A percentile compares a stretch with the other conserved stretches of the same genome.
phyloP scores from a whole-genome alignment of 805 yeast genomes.

The Ogataea populi-albae region DNA sequence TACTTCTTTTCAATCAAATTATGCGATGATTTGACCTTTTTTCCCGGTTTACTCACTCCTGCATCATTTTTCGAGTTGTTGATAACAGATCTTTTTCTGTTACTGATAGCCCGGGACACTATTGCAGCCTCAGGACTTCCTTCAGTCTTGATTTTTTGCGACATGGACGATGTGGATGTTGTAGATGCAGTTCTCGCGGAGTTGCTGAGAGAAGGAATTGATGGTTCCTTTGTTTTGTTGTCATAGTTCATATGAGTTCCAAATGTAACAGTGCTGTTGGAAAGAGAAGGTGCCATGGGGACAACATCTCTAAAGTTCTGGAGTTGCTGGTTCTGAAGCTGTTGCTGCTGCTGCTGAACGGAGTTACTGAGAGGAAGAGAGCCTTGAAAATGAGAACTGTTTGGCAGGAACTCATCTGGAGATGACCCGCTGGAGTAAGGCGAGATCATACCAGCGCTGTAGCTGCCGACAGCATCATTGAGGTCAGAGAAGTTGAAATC shows the following conservation, averaged over 20 bases:
- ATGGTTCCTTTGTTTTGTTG: neutral
- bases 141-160: slow-evolving; percentile 5
- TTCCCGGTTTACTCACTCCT: slow-evolving; percentile 23
- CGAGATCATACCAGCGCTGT: slow-evolving; percentile 31
- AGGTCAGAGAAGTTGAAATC: slow-evolving; percentile 31
- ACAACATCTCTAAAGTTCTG: slow-evolving; percentile 12
- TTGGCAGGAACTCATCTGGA: slow-evolving; percentile 34
- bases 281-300: slow-evolving; percentile 31
- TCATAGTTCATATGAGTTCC: slow-evolving; percentile 11
- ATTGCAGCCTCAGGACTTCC: neutral
- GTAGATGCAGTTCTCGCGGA: slow-evolving; percentile 18
- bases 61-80: slow-evolving; percentile 8
- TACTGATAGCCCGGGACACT: slow-evolving; percentile 2
- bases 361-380: neutral
- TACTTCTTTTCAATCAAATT: slow-evolving; percentile 82
- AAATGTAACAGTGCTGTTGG: slow-evolving; percentile 29
- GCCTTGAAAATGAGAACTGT: slow-evolving; percentile 7
- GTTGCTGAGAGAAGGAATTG: slow-evolving; percentile 12
- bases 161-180: slow-evolving; percentile 4
- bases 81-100: slow-evolving; percentile 8
- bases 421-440: slow-evolving; percentile 38
- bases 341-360: slow-evolving; percentile 1
- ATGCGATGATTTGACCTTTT: slow-evolving; percentile 63
- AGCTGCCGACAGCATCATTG: slow-evolving; percentile 31
- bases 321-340: slow-evolving; percentile 1